These are phyloP conservation scores for Globisporangium alternatum DNA, from an alignment of 352 stramenopile species.

Conservation along the genomic window DNA sequence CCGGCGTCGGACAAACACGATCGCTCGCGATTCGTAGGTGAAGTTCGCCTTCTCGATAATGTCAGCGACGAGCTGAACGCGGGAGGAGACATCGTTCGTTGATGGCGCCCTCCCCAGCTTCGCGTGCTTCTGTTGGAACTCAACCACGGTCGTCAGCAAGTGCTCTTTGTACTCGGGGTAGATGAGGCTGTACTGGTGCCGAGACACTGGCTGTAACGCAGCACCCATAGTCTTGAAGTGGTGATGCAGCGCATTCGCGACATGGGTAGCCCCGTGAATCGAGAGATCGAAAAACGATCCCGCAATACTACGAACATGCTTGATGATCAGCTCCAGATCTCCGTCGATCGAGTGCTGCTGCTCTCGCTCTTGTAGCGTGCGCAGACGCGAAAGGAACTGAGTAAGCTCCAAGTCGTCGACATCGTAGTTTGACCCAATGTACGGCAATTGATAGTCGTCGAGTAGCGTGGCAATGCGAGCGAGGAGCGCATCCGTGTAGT, in stretches of 20 bases:
- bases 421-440: conserved; percentile 43
- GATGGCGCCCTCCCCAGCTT: background rate
- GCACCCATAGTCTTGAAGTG: conserved; percentile 33
- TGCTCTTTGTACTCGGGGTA: conserved; percentile 23
- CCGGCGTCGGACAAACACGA: conserved; percentile 73
- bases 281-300: conserved; percentile 50
- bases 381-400: conserved; percentile 47
- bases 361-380: conserved; percentile 18
- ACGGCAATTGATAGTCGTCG: conserved; percentile 32
- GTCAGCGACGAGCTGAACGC: conserved; percentile 48
- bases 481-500: conserved; percentile 47
- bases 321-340: conserved; percentile 43
- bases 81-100: conserved; percentile 43
- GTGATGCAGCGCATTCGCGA: conserved; percentile 31
- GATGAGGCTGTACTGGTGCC: conserved; percentile 33
- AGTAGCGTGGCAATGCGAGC: conserved; percentile 22
- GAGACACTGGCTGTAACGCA: conserved; percentile 7
- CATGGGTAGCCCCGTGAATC: conserved; percentile 39
- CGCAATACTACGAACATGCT: conserved; percentile 41
- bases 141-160: conserved; percentile 33
- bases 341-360: conserved; percentile 10
- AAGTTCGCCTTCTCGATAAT: conserved; percentile 45
- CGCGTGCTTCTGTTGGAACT: conserved; percentile 12
- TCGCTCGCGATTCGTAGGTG: conserved; percentile 58
- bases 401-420: conserved; percentile 48